Base-by-base conservation (phyloP, 768 basidiomycete species). In the Clitopilus hobsonii region DNA sequence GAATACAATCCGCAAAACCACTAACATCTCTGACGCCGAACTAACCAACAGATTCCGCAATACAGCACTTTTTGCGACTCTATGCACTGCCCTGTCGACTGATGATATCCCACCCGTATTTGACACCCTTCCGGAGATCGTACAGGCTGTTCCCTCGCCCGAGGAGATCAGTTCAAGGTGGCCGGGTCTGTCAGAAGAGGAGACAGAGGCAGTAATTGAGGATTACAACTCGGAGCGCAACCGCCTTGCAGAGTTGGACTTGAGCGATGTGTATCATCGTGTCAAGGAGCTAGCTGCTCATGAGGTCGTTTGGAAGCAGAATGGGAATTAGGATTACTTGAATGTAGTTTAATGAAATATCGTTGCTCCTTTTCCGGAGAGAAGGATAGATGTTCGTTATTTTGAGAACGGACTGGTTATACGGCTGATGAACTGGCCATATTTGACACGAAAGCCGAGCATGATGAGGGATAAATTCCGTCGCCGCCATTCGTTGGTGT, bases 31-130 rank as follows among this genome's bases (percentile, higher is more conserved):
- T 1, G 94, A 98, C 63, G 76, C 83, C 47, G 86, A 91, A 62
- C 73, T 94, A 53, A 86, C 80, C 60, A 76, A 79, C 3, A 79
- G 88, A n/a, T 83, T 91, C 60, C 79, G 81, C 36, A 73, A 71
- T 54, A 95, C 92, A 0, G 90, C 91, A 14, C 71, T 94, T 26
- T 94, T 88, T 68, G 66, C 76, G 8, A 86, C 89, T 0, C 74
- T 94, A 13, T 68, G 70, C 36, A 72, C 76, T 3, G 73, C 81
- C 26, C 61, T 85, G 22, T 61, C 71, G 2, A 75, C 74, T 51
- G 68, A 74, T 22, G 61, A 67, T 41, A 63, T 75, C 47, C 71
- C 75, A 27, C 66, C 76, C 55, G 81, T 79, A 0, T 80, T 78
- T 57, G 78, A 83, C 56, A 76, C 83, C 7, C 67, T 73, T 38